Conservation (phyloP, 23 red algal genomes). For the Gracilaria caudata region DNA sequence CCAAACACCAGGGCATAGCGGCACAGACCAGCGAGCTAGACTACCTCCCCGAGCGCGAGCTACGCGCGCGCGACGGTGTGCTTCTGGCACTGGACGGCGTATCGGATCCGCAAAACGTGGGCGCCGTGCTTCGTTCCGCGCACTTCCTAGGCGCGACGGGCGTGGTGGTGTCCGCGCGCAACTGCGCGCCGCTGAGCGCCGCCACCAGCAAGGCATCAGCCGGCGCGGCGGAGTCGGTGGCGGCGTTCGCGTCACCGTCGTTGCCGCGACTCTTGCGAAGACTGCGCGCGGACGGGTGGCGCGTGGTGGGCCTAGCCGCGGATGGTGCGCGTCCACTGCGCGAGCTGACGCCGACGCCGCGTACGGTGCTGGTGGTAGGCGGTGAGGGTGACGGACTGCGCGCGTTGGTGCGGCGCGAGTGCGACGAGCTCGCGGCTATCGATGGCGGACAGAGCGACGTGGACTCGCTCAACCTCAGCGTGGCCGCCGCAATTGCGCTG, state of each 20-base stretch:
- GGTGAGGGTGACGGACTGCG: constrained; percentile 93
- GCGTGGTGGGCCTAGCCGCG: constrained; percentile 70
- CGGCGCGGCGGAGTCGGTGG: constrained; percentile 90
- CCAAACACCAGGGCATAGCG: constrained; percentile 93
- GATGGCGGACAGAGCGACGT: constrained; percentile 41
- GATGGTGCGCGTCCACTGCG: constrained; percentile 19
- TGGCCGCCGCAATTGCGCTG: constrained; percentile 86
- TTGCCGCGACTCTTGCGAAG: constrained; percentile 75
- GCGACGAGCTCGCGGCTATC: constrained; percentile 76
- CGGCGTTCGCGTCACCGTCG: constrained; percentile 56
- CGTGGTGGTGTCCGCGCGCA: constrained; percentile 73
- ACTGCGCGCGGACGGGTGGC: constrained; percentile 72
- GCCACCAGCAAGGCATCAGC: constrained; percentile 87
- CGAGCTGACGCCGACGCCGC: constrained; percentile 30
- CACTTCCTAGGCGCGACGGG: constrained; percentile 89
- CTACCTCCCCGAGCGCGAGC: constrained; percentile 42
- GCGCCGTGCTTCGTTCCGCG: constrained; percentile 79
- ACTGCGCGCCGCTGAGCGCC: constrained; percentile 71
- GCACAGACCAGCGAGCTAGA: constrained; percentile 67
- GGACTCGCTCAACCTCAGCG: constrained; percentile 95
- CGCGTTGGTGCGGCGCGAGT: constrained; percentile 71
- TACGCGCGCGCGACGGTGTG: constrained; percentile 40
- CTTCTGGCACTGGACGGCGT: constrained; percentile 90
- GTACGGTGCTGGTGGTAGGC: constrained; percentile 90
- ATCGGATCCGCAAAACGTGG: constrained; percentile 91